phyloP scores from a whole-genome alignment of 2,329 filamentous ascomycete genomes.

The Epichloe festucae region DNA sequence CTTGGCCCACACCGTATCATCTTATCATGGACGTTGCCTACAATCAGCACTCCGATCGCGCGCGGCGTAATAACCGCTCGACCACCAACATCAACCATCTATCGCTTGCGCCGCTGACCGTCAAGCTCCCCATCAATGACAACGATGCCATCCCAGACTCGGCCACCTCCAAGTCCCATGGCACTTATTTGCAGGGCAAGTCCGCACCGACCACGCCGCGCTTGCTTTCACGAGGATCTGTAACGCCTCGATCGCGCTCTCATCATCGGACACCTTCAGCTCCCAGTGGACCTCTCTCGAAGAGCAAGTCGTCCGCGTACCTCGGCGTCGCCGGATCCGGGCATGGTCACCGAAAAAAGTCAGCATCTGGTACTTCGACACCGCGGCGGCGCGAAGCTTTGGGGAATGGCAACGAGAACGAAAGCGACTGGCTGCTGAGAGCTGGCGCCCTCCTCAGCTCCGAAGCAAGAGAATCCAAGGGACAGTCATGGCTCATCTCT shows the following conservation, averaged over 20 bases:
- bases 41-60: conserved; percentile 44
- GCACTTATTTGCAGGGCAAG: conserved; percentile 47
- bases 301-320: conserved; percentile 52
- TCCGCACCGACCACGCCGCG: conserved; percentile 53
- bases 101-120: conserved; percentile 50
- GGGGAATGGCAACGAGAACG: conserved; percentile 25
- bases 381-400: conserved; percentile 21
- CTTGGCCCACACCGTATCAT: not conserved
- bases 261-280: conserved; percentile 28
- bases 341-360: conserved; percentile 9
- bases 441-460: conserved; percentile 49
- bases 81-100: conserved; percentile 46
- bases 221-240: conserved; percentile 42
- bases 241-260: conserved; percentile 34
- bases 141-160: conserved; percentile 32
- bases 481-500: conserved; percentile 55
- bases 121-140: conserved; percentile 45
- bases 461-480: conserved; percentile 53
- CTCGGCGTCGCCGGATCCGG: conserved; percentile 20
- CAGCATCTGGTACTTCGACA: conserved; percentile 19
- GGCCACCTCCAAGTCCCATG: conserved; percentile 17
- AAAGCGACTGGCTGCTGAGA: conserved; percentile 53
- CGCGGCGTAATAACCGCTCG: conserved; percentile 45
- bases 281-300: conserved; percentile 29
- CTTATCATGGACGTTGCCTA: conserved; percentile 43